Base-by-base conservation (phyloP, 2,329 filamentous ascomycete genomes). In the Lasiodiplodia hormozganensis region DNA sequence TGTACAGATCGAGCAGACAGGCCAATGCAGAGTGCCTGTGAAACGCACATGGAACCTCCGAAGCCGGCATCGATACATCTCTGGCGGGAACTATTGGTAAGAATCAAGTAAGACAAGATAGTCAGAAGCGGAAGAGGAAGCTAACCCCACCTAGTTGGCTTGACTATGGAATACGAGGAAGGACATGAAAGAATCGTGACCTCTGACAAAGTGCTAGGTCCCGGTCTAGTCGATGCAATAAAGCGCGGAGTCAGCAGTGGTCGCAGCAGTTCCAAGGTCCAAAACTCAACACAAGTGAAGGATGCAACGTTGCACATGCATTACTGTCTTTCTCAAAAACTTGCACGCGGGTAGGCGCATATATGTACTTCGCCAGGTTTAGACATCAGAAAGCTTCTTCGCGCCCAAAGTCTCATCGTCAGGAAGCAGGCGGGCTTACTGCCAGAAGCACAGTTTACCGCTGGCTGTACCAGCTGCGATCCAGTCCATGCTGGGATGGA, bases 371-470 rank as follows among this genome's bases (percentile, higher is more conserved):
- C 7, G n/a, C 43, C 43, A n/a, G n/a, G n/a, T 47, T 47, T 47
- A n/a, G 43, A 8, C 18, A n/a, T 21, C 43, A 21, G 43, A 18
- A 47, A 47, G 8, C 7, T n/a, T n/a, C 7, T n/a, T 10, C n/a
- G 11, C 8, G 18, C 43, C 43, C 40, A 25, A 52, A 23, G 11
- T 21, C 38, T 62, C 2, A 23, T n/a, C 21, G 12, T 7, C 14
- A 47, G 23, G 18, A 31, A 23, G 43, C n/a, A 14, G 34, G 14
- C 12, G 21, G 14, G 12, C 21, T 31, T 73, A 97, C 85, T 91
- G 91, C 94, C 95, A 99, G 43, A 99, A 81, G 78, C 92, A 96
- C 31, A 98, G 80, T 81, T 98, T 98, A 2, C 96, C 96, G 76
- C 93, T 97, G 0, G 92, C 93, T 0, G 92, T 98, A 0, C 94